phyloP scores from a whole-genome alignment of 2,329 filamentous ascomycete species.

The Drechmeria coniospora region DNA sequence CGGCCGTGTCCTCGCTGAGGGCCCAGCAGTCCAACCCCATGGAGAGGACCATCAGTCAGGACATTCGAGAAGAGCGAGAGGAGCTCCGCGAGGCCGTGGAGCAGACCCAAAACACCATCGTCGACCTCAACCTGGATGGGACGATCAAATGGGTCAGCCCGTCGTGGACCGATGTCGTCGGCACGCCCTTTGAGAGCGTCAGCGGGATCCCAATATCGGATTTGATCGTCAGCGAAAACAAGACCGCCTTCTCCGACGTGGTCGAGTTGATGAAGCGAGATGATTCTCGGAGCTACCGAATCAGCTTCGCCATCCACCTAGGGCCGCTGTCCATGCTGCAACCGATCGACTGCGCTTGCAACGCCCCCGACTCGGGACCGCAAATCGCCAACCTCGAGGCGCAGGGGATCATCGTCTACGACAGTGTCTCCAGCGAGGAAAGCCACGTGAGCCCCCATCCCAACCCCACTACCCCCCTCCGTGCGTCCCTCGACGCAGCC shows the following conservation, averaged over 20 bases:
- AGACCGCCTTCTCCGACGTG: constrained; percentile 64
- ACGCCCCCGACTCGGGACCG: constrained; percentile 19
- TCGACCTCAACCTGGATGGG: constrained; percentile 83
- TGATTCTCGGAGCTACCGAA: constrained; percentile 81
- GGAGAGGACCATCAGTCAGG: constrained; percentile 61
- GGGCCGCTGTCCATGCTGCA: constrained; percentile 54
- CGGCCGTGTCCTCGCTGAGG: constrained; percentile 36
- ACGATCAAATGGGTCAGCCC: constrained; percentile 92
- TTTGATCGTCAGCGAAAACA: constrained; percentile 63
- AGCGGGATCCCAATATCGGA: constrained; percentile 67
- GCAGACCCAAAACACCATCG: constrained; percentile 89
- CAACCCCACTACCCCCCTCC: constrained; percentile 12
- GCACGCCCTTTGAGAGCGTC: constrained; percentile 57
- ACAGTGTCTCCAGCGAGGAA: constrained; percentile 69
- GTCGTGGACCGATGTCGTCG: constrained; percentile 88
- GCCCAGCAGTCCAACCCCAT: constrained; percentile 33
- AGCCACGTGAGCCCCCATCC: constrained; percentile 90
- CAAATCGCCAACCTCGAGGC: constrained; percentile 68
- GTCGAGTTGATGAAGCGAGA: constrained; percentile 84
- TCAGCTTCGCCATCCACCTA: constrained; percentile 61
- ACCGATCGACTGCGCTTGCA: constrained; percentile 24
- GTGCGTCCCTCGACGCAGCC: not conserved
- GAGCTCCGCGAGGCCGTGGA: constrained; percentile 91
- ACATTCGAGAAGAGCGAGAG: constrained; percentile 85
- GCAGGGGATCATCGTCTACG: constrained; percentile 97